Evolutionary conservation across 2,329 filamentous ascomycete genomes (phyloP), one percentile per base, ranked within the genome.

Genomic region (Ceratocystis lukuohia): DNA sequence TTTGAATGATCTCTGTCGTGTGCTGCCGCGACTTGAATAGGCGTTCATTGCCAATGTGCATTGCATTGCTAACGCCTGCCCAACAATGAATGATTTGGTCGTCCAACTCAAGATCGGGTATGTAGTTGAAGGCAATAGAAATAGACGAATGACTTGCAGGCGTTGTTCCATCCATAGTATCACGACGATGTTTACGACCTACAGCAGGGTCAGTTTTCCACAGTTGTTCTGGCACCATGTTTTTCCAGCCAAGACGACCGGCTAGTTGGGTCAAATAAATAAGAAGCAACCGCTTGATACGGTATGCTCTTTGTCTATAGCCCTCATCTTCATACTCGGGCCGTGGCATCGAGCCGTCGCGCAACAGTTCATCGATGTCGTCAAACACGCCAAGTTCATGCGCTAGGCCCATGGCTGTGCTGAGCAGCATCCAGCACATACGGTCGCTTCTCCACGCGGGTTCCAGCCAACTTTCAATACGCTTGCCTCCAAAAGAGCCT

Each of bases 341-440:
- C 41, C 83, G 79, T 17, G 80, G 81, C 70, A 85, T 84, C 68
- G 82, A 78, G 67, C 82, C 78, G 63, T 84, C 78, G 67, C 81
- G 81, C 66, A 87, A 75, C 71, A 85, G 73, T 71, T 92, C 88
- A 67, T 89, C 90, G 70, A 92, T 90, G 67, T 92, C 86, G 70
- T 97, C 94, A 71, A 97, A 99, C 1, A 99, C 91, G 10, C 94
- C 94, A 41, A 99, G 84, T 75, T 99, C 94, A 70, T 96, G 96
- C 0, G 89, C 91, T 46, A 97, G 79, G 0, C 91, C 89, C 79
- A 93, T 89, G 15, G 91, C 91, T 46, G 91, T 95, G 72, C 91
- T 95, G 37, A 97, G 81, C 15, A 97, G 79, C 91, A 96, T 96
- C 93, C 93, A 96, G 73, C 90, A 96, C 89, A 96, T 96, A 65